Evolutionary conservation across 257 asterid genomes (phyloP), one percentile per base, ranked within the genome.

Genomic region (Pogostemon cablin): DNA sequence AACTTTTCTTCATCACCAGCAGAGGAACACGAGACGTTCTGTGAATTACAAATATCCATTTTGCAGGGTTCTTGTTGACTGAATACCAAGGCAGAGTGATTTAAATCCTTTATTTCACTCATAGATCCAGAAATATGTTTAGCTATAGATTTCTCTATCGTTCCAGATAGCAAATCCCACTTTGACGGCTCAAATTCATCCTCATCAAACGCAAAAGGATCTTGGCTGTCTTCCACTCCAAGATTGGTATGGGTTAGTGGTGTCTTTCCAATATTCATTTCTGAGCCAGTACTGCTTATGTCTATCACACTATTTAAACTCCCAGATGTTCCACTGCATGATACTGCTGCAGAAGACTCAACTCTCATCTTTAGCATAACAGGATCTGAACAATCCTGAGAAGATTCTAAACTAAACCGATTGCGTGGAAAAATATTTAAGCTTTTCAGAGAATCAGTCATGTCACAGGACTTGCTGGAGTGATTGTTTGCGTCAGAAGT

Each of bases 151-250:
- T 67, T 70, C 52, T 56, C 72, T 63, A 56, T 39, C 66, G 73
- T 69, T 74, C 90, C 92, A 61, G 93, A 82, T 77, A 86, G 77
- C 55, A 87, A 68, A 68, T 92, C 96, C 98, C 96, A 92, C 78
- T 87, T 85, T 37, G 98, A 82, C 35, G 89, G 95, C 81, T 81
- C 89, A 74, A 79, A 72, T 34, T 77, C 89, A 39, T 75, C 89
- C 40, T 81, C 91, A 48, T 82, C 88, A 81, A 92, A 92, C 46
- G 96, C 92, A 76, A 87, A 92, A 71, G 98, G 98, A 78, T 89
- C 98, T 79, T 71, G 86, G 58, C 83, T 75, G 56, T 79, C 86
- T 49, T 79, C 90, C 73, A 73, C 68, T 68, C 83, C 86, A 62
- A 69, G 42, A 11, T 74, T 75, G 48, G 75, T 53, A 63, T 52